phyloP scores from a whole-genome alignment of 306 rosid genomes.

The Dicorynia guianensis region DNA sequence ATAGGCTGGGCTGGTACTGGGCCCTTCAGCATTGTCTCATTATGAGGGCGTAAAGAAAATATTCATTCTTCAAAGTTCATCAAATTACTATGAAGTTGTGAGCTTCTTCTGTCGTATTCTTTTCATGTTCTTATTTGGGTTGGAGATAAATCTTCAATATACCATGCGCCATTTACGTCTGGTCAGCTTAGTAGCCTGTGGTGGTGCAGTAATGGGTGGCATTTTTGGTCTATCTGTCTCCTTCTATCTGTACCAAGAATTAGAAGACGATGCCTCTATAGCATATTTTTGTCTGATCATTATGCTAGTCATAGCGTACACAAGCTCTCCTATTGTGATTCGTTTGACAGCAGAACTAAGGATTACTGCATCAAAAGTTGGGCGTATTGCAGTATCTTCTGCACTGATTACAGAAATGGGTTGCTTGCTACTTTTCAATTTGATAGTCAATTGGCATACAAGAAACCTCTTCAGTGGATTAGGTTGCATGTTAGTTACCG shows the following conservation, averaged over 20 bases:
- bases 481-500: slow-evolving; percentile 16
- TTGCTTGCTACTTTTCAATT: slow-evolving; percentile 62
- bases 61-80: slow-evolving; percentile 70
- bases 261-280: slow-evolving; percentile 26
- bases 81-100: slow-evolving; percentile 83
- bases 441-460: slow-evolving; percentile 40
- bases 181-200: slow-evolving; percentile 54
- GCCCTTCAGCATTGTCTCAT: slow-evolving; percentile 78
- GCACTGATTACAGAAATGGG: slow-evolving; percentile 70
- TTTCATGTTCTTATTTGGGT: slow-evolving; percentile 84
- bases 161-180: slow-evolving; percentile 47
- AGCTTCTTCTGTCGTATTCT: slow-evolving; percentile 83
- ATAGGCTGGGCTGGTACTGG: slow-evolving; percentile 88
- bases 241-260: slow-evolving; percentile 53
- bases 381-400: slow-evolving; percentile 64
- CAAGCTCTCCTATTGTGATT: slow-evolving; percentile 84
- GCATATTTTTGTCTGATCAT: slow-evolving; percentile 43
- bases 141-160: slow-evolving; percentile 68
- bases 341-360: slow-evolving; percentile 76
- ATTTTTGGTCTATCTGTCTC: slow-evolving; percentile 65
- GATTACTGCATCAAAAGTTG: slow-evolving; percentile 67
- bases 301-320: slow-evolving; percentile 66
- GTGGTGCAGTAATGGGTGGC: slow-evolving; percentile 58
- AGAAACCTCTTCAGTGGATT: slow-evolving; percentile 11
- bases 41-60: slow-evolving; percentile 40